Evolutionary conservation across 225 moss, liverwort and hornwort species (phyloP), one percentile per base, ranked within the genome.

Genomic region (Climacium dendroides): DNA sequence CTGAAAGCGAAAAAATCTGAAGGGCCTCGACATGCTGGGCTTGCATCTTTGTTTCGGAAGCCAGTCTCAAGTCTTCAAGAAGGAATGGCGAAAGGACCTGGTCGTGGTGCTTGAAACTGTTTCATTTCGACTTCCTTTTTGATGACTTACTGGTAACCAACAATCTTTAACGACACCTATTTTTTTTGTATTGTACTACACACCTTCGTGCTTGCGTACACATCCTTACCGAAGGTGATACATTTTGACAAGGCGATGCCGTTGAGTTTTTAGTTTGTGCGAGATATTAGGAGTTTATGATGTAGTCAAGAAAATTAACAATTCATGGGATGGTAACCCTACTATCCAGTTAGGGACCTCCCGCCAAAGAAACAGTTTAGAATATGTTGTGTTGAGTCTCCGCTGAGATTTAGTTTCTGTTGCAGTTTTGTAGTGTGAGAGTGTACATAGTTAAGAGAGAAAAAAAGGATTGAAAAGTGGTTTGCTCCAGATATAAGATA

Each of bases 241-340:
- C 82, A 82, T 89, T 88, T 82, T 85, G 74, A 90, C 39, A 66
- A 86, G 85, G 83, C 84, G n/a, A 85, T 67, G 77, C 63, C 50
- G 28, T 87, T 80, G 91, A 93, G 91, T 83, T 80, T 24, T 69
- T 89, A 93, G 90, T 77, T 87, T 93, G 93, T 91, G 89, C 93
- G 91, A 89, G 89, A 89, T 86, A 72, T 61, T 93, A 91, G 91
- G 79, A 75, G 63, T 41, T 19, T 6, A 16, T 24, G 24, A 19
- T 52, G 45, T 11, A 78, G 37, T 15, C 0, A 11, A 86, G 86
- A 91, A 83, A 9, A 8, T 30, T 19, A 64, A 66, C 59, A 85
- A 79, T 85, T 66, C 54, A 87, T 85, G 86, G 89, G 91, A 91
- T 71, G 85, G 57, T 86, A 91, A 89, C 45, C 87, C 85, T 87